Conservation (phyloP, 805 yeast genomes). For the Starmera caribaea region DNA sequence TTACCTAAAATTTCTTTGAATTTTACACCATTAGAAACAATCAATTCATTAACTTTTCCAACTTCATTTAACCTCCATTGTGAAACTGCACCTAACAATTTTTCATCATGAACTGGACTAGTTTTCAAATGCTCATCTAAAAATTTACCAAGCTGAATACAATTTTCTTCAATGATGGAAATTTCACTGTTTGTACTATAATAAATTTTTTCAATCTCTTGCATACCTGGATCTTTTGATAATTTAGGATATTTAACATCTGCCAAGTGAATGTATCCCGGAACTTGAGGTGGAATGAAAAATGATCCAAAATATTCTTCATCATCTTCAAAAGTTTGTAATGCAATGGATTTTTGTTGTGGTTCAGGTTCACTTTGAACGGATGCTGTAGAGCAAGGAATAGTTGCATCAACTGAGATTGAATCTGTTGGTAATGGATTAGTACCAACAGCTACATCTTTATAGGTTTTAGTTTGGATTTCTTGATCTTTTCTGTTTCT, state of each 20-base stretch:
- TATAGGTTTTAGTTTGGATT: neutral
- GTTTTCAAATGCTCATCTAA: conserved; percentile 23
- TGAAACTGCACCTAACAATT: conserved; percentile 18
- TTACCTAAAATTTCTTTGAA: neutral
- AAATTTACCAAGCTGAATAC: conserved; percentile 16
- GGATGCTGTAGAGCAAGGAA: neutral
- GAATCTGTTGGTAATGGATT: neutral
- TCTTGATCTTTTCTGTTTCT: neutral
- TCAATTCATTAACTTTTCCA: conserved; percentile 4
- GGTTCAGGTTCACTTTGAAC: conserved; percentile 11
- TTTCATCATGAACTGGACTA: conserved; percentile 18
- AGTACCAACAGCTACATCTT: neutral
- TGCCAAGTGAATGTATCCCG: conserved; percentile 9
- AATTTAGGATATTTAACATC: conserved; percentile 15
- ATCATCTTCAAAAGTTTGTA: conserved; percentile 23
- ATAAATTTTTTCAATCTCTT: conserved; percentile 12
- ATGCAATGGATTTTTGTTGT: conserved; percentile 1
- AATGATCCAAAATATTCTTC: conserved; percentile 20
- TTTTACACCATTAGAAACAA: neutral
- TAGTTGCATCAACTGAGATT: too few species aligned
- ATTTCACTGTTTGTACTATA: conserved; percentile 25
- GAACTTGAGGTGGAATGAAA: conserved; percentile 9
- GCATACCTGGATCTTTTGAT: conserved; percentile 7
- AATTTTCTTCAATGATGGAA: conserved; percentile 21
- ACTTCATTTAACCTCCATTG: conserved; percentile 31